Evolutionary conservation across 768 basidiomycete species (phyloP), one percentile per base, ranked within the genome.

Genomic region (Wakefieldia striispora): DNA sequence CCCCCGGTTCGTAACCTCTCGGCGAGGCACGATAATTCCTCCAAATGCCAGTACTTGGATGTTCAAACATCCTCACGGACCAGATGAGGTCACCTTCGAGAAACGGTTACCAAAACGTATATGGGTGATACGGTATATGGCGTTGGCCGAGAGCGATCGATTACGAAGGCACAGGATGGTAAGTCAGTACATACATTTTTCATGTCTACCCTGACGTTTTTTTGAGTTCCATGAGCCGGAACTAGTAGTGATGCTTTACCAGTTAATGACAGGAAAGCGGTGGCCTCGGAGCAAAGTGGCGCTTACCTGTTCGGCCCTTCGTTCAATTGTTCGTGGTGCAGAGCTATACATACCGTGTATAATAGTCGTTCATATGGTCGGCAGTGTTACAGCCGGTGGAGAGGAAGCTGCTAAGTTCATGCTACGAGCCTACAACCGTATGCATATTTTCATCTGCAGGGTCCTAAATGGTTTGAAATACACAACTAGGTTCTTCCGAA

Each of bases 211-310:
- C 80, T 26, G 64, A 66, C 24, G 2, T 16, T 33, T 33, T 16
- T 76, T 83, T 46, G 49, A 60, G n/a, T 77, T 73, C 72, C 74
- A 77, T 62, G 77, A 81, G 51, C 77, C 78, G 17, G 79, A 80
- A 63, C 65, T 16, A 33, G 77, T 50, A 73, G 72, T 20, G 62
- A 75, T 43, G 75, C 76, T 1, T 64, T 16, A 77, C 43, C 68
- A 69, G 51, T 72, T 62, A 17, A 77, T 81, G 44, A 73, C 73
- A 24, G 62, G 7, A 33, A 70, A 47, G 80, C 80, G 80, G 17
- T 50, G 57, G 31, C 54, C 49, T 64, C 65, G 59, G 65, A 29
- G 45, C 43, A 52, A 53, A 39, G 64, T 65, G 56, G 56, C 61
- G 55, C 58, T 19, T 47, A 50, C 37, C 36, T 50, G 50, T 53